phyloP scores from a whole-genome alignment of 2,329 filamentous ascomycete species.

The Ophiostoma populinum region DNA sequence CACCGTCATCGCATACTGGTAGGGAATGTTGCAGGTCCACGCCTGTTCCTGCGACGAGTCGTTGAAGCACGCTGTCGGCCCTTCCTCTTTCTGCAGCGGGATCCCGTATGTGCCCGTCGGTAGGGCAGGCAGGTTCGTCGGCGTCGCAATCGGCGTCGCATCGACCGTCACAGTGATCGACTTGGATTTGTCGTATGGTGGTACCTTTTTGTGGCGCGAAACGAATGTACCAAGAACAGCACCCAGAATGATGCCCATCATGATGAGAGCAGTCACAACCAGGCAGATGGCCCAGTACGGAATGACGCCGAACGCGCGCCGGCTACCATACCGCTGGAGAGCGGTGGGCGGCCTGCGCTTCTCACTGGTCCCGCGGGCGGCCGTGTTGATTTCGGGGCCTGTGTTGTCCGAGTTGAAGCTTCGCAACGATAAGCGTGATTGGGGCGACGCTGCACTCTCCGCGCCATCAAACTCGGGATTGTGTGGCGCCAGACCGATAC shows the following conservation, averaged over 20 bases:
- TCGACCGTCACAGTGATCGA: constrained; percentile 26
- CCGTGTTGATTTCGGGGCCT: constrained; percentile 36
- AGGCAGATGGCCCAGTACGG: constrained; percentile 45
- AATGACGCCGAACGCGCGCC: constrained; percentile 39
- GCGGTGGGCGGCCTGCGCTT: constrained; percentile 35
- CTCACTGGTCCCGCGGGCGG: constrained; percentile 27
- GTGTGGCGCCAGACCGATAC: constrained; percentile 40
- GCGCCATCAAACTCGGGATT: constrained; percentile 45
- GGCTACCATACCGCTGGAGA: constrained; percentile 32
- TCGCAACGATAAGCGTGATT: constrained; percentile 32
- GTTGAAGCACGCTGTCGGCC: constrained; percentile 38
- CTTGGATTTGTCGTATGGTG: constrained; percentile 7
- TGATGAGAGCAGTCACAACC: constrained; percentile 26
- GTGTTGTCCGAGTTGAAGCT: constrained; percentile 34
- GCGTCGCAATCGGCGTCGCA: constrained; percentile 32
- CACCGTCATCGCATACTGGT: constrained; percentile 23
- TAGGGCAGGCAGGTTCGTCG: constrained; percentile 32
- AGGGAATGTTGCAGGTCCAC: constrained; percentile 44
- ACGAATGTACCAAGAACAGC: constrained; percentile 35
- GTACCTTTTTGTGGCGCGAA: constrained; percentile 16
- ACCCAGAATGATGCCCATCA: constrained; percentile 38
- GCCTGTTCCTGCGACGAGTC: constrained; percentile 35
- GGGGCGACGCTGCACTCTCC: constrained; percentile 33
- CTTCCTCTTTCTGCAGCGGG: constrained; percentile 31
- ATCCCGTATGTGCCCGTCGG: constrained; percentile 38